phyloP scores from a whole-genome alignment of 768 basidiomycete species.

The Steccherinum ochraceum region DNA sequence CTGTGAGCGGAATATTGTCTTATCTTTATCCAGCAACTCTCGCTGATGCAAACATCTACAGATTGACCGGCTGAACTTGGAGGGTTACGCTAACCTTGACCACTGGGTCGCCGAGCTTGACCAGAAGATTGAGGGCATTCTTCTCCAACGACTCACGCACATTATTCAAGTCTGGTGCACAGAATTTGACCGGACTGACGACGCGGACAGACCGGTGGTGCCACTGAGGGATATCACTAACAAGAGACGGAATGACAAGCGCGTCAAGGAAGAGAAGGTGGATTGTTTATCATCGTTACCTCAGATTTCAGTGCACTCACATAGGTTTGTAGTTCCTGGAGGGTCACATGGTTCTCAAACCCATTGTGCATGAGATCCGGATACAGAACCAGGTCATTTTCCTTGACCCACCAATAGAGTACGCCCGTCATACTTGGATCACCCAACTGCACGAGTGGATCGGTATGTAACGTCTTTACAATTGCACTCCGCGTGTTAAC shows the following conservation, averaged over 20 bases:
- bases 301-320: background rate
- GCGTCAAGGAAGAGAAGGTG: slow-evolving; percentile 76
- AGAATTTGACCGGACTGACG: slow-evolving; percentile 77
- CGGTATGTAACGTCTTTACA: slow-evolving; percentile 35
- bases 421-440: slow-evolving; percentile 87
- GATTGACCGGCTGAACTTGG: slow-evolving; percentile 93
- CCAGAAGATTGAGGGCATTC: slow-evolving; percentile 74
- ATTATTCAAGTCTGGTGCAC: slow-evolving; percentile 84
- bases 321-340: slow-evolving; percentile 52
- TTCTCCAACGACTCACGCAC: slow-evolving; percentile 66
- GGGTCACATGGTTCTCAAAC: slow-evolving; percentile 69
- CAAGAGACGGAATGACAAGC: slow-evolving; percentile 67
- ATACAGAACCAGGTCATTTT: slow-evolving; percentile 99
- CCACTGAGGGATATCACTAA: slow-evolving; percentile 48
- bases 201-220: slow-evolving; percentile 55
- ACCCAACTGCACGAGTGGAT: slow-evolving; percentile 87
- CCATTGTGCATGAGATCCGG: slow-evolving; percentile 91
- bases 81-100: slow-evolving; percentile 79
- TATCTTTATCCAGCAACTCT: background rate
- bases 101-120: slow-evolving; percentile 52
- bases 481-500: no score
- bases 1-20: slow-evolving; percentile 63
- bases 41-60: slow-evolving; percentile 22
- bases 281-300: slow-evolving; percentile 7
- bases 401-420: slow-evolving; percentile 95